phyloP scores from a whole-genome alignment of 116 monocot genomes.

The Papilionanthe hybrid region DNA sequence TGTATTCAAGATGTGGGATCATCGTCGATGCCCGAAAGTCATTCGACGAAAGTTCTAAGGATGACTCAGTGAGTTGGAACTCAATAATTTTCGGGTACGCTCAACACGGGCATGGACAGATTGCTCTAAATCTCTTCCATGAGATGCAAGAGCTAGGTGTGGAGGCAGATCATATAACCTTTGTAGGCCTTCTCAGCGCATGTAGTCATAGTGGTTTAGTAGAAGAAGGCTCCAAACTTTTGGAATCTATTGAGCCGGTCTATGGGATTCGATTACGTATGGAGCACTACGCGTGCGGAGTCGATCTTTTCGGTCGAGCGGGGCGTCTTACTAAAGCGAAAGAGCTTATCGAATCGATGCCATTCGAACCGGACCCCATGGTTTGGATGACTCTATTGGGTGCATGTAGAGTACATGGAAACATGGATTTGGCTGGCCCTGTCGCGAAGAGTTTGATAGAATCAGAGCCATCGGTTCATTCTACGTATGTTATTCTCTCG shows the following conservation, averaged over 20 bases:
- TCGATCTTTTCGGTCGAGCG: slow-evolving; percentile 72
- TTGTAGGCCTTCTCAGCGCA: slow-evolving; percentile 61
- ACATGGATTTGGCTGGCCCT: slow-evolving; percentile 48
- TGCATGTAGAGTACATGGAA: slow-evolving; percentile 62
- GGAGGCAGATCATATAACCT: slow-evolving; percentile 66
- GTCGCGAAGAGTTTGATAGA: slow-evolving; percentile 32
- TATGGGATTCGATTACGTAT: slow-evolving; percentile 49
- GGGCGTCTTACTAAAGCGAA: slow-evolving; percentile 50
- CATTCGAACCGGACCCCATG: slow-evolving; percentile 61
- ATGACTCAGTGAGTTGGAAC: slow-evolving; percentile 54
- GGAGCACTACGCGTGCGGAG: slow-evolving; percentile 85
- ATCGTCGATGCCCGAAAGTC: slow-evolving; percentile 46
- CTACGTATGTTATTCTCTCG: slow-evolving; percentile 58
- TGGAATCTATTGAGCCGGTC: slow-evolving; percentile 38
- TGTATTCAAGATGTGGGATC: slow-evolving; percentile 70
- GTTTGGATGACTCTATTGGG: slow-evolving; percentile 70
- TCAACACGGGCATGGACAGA: slow-evolving; percentile 54
- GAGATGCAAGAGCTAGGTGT: slow-evolving; percentile 45
- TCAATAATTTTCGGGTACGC: slow-evolving; percentile 70
- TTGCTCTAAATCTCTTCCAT: slow-evolving; percentile 39
- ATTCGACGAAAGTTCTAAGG: slow-evolving; percentile 46
- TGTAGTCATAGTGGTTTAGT: slow-evolving; percentile 75
- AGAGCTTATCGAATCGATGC: slow-evolving; percentile 53
- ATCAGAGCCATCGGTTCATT: slow-evolving; percentile 40
- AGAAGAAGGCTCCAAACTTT: slow-evolving; percentile 36